These are phyloP conservation scores for Actinomucor elegans DNA, from an alignment of 371 early-diverging fungal species.

Conservation along the genomic window DNA sequence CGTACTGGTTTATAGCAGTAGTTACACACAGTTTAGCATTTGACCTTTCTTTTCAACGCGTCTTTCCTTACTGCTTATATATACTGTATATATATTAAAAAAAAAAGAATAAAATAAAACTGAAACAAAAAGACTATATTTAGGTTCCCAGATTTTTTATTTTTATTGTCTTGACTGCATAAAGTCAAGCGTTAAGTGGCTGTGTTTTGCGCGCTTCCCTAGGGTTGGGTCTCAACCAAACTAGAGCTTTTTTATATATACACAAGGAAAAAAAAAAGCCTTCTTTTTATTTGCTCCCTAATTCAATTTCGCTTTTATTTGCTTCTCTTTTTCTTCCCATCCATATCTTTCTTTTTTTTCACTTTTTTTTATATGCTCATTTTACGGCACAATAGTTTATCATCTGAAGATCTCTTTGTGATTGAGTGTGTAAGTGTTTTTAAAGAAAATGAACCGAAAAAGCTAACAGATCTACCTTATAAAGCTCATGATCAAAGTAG, in stretches of 20 bases:
- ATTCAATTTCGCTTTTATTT: not conserved
- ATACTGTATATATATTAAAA: no score
- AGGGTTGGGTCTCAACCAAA: no score
- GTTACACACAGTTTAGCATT: no score
- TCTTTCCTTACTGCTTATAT: no score
- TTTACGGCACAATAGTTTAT: constrained; percentile 19
- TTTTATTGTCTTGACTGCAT: no score
- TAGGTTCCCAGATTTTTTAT: no score
- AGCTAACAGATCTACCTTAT: not conserved
- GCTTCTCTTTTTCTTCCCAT: not conserved
- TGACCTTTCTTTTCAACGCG: no score
- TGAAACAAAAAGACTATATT: no score
- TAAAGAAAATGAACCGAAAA: no score
- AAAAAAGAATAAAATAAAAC: no score
- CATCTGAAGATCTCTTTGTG: constrained; percentile 22
- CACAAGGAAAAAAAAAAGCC: not conserved
- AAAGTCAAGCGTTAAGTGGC: not conserved
- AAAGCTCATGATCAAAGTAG: constrained; percentile 37
- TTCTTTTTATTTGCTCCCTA: not conserved
- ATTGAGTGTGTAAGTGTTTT: constrained; percentile 29
- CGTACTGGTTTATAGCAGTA: no score
- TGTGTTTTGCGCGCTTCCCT: not conserved
- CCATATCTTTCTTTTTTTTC: not conserved
- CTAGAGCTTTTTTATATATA: no score
- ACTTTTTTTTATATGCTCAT: constrained; percentile 7